Base-by-base conservation (phyloP, 257 asterid genomes). In the Pogostemon cablin region DNA sequence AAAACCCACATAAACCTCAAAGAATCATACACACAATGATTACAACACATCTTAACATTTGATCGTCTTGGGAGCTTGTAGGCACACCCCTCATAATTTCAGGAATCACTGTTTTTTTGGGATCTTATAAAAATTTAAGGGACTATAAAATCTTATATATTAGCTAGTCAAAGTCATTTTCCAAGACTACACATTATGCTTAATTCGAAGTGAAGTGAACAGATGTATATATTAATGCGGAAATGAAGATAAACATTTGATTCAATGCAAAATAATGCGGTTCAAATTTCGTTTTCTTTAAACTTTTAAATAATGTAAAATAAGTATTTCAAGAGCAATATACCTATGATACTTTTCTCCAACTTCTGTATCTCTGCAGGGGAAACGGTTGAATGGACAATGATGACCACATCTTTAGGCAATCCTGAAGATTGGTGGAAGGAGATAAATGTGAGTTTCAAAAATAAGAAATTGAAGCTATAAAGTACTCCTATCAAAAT, bases 291-390 rank as follows among this genome's bases (percentile, higher is more conserved):
- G 62, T 48, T 41, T 41, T 40, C 10, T 43, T 35, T 7, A 67
- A 8, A 25, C 10, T 43, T 35, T 7, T 63, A 8, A 25, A 67
- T 10, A 62, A 35, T 4, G 55, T 56, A 4, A 54, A 75, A 72
- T 61, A 75, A 54, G 73, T 38, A 72, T 40, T 70, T 72, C 2
- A 57, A 78, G 57, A 49, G 44, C 50, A 61, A 62, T 60, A 67
- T 86, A 74, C 98, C 98, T 76, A 82, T 78, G 48, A 93, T 87
- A 81, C 73, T 72, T 81, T 74, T 87, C 86, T 79, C 92, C 80
- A 91, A 79, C 75, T 86, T 86, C 76, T 87, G 87, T 57, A 86
- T 74, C 49, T 87, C 81, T 72, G 78, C 73, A 67, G 89, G 89
- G 66, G 76, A 80, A 67, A 86, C 71, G 82, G 89, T 83, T 75